Conservation (phyloP, 768 basidiomycete genomes). For the Lactarius tabidus region DNA sequence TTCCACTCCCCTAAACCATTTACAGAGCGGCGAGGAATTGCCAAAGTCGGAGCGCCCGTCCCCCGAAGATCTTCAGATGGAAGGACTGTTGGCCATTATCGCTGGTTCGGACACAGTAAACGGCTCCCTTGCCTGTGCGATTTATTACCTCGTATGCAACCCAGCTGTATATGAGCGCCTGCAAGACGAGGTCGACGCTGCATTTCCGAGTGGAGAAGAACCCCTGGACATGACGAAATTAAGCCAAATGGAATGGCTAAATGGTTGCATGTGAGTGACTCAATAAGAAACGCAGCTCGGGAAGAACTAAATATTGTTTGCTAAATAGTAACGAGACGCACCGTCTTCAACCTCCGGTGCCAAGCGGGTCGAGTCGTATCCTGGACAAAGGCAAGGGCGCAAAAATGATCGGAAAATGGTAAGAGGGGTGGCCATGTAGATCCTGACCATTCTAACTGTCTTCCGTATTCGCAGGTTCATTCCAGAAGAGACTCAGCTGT, state of each 20-base stretch:
- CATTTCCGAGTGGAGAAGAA: background rate
- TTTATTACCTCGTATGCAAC: background rate
- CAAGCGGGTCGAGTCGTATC: background rate
- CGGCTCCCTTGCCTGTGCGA: background rate
- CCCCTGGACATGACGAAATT: conserved; percentile 1
- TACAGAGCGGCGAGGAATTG: conserved; percentile 9
- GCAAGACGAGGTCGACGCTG: background rate
- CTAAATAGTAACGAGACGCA: background rate
- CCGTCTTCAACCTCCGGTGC: background rate
- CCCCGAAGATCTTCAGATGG: background rate
- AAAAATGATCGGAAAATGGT: background rate
- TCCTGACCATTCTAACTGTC: too few relatives aligned
- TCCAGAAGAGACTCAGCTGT: background rate
- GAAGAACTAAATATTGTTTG: background rate
- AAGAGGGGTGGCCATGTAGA: too few relatives aligned
- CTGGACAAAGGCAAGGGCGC: background rate
- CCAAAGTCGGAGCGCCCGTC: background rate
- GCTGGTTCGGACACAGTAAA: background rate
- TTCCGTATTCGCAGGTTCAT: too few relatives aligned
- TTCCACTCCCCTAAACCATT: background rate
- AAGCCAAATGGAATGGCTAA: conserved; percentile 4
- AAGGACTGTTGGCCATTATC: background rate
- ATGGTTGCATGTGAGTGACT: conserved; percentile 5
- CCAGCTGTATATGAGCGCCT: background rate
- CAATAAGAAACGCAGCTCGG: background rate